Evolutionary conservation across 805 yeast genomes (phyloP).

Genomic region (Candida jianshihensis): DNA sequence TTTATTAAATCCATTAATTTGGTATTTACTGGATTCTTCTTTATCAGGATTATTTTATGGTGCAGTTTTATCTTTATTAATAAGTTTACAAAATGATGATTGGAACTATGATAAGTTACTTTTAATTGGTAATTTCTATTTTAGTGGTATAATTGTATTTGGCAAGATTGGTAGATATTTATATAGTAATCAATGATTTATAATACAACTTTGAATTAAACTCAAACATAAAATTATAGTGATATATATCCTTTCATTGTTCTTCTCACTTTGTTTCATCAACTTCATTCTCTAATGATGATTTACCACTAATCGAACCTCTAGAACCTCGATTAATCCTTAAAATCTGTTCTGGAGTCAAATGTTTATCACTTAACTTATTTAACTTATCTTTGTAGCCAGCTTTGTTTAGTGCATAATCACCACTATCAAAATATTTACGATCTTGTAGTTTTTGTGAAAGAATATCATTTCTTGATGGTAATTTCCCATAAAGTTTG

Average conservation of each 20-base stretch:
- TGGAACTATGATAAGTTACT: constrained; percentile 44
- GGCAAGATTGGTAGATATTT: constrained; percentile 63
- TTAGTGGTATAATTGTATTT: constrained; percentile 57
- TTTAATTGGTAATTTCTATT: constrained; percentile 58
- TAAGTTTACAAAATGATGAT: constrained; percentile 27
- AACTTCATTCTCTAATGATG: constrained; percentile 48
- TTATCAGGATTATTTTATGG: constrained; percentile 41
- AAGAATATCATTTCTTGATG: constrained; percentile 70
- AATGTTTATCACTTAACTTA: constrained; percentile 16
- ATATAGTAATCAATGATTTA: constrained; percentile 24
- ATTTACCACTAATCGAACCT: constrained; percentile 34
- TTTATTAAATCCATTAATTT: constrained; percentile 53
- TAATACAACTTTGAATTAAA: not conserved
- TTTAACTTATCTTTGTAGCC: constrained; percentile 33
- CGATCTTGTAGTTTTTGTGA: constrained; percentile 76
- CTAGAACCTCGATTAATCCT: constrained; percentile 53
- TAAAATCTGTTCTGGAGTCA: constrained; percentile 41
- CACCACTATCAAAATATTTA: constrained; percentile 91
- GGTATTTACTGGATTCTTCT: constrained; percentile 61
- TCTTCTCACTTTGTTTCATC: not conserved
- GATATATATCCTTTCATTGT: too few species aligned
- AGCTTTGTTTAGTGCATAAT: constrained; percentile 78
- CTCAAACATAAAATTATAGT: not conserved
- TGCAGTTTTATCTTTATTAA: constrained; percentile 21
- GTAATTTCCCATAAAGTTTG: constrained; percentile 79